Evolutionary conservation across 495 filamentous ascomycete species (phyloP), one percentile per base, ranked within the genome.

Genomic region (Penicillium canescens): DNA sequence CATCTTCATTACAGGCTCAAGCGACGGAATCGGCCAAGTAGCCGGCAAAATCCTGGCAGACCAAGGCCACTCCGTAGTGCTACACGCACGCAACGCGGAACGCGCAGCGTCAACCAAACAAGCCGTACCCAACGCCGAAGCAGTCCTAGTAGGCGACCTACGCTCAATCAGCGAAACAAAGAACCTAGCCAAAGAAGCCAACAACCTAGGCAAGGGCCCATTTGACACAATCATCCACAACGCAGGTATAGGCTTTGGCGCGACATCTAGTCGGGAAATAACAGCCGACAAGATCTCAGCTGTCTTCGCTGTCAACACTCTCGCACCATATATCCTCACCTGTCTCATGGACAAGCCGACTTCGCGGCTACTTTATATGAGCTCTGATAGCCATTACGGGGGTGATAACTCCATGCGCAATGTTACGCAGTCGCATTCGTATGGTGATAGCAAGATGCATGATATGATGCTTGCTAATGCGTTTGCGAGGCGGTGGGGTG

Each of bases 221-320:
- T 83, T 80, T 69, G 82, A 85, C 54, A 66, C 73, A 18, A 74
- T 85, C 23, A 72, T 85, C 21, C 83, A 85, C 67, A 85, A 84
- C 54, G 81, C 82, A n/a, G 80, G 77, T 31, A 70, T 78, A 6
- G 73, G 75, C 1, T 71, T 65, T 16, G 70, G 72, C 20, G 38
- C 47, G 3, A 71, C 68, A 3, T 66, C 68, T 14, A 64, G 57
- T 9, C 52, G 55, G 0, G 66, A 69, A 44, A 69, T 67, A 14
- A 71, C 68, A 0, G 67, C 70, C 12, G 76, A 83, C 40, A 76
- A 77, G 0, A 67, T 83, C 26, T 77, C 80, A 0, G 71, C 71
- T 1, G 68, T 79, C 0, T 84, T 85, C 46, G 73, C 80, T 2
- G 76, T 83, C 34, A 86, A 85, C 57, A 79, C 72, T 0, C 59